These are phyloP conservation scores for Leucogyrophana mollusca DNA, from an alignment of 768 basidiomycete genomes.

Conservation along the genomic window DNA sequence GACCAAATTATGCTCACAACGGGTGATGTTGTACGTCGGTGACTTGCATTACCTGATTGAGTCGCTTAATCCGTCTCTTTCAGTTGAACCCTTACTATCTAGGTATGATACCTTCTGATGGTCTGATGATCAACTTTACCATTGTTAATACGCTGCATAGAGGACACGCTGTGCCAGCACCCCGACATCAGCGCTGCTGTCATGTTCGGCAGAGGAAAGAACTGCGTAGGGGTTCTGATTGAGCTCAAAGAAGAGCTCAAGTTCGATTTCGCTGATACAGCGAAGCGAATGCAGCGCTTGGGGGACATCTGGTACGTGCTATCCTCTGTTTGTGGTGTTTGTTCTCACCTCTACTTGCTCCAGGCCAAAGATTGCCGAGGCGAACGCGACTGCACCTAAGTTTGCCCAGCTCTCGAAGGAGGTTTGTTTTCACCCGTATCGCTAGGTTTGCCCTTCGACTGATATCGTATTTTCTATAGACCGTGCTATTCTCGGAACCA, in stretches of 20 bases:
- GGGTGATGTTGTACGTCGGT: constrained; percentile 37
- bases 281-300: constrained; percentile 15
- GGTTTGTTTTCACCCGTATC: constrained; percentile 17
- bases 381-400: constrained; percentile 40
- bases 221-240: constrained; percentile 37
- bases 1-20: constrained; percentile 40
- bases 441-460: background rate
- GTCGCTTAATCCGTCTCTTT: background rate
- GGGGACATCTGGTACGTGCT: constrained; percentile 19
- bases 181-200: constrained; percentile 28
- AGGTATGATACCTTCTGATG: constrained; percentile 17
- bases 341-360: background rate
- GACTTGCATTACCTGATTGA: background rate
- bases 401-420: constrained; percentile 49
- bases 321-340: background rate
- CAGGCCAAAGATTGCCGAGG: constrained; percentile 40
- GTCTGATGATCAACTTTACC: constrained; percentile 20
- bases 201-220: constrained; percentile 38
- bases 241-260: constrained; percentile 23
- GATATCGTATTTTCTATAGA: constrained; percentile 26
- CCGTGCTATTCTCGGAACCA: constrained; percentile 40
- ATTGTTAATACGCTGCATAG: constrained; percentile 28
- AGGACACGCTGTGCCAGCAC: constrained; percentile 33
- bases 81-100: constrained; percentile 37
- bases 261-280: constrained; percentile 23